Percentiles rank a stretch among this genome's conserved stretches.
Evolutionary conservation across 78 protist species (phyloP).

Genomic region (Dictyostelium firmibasis): DNA sequence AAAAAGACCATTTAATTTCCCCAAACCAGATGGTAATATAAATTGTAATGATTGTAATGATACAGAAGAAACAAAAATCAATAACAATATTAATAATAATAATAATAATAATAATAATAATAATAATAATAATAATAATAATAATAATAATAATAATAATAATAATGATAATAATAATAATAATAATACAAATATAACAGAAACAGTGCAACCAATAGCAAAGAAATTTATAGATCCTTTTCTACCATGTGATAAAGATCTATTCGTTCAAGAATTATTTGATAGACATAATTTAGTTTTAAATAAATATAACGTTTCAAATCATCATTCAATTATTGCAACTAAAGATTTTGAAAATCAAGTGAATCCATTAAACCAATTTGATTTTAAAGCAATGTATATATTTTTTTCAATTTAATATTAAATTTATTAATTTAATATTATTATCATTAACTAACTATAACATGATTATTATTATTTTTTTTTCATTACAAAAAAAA

Average conservation of each 20-base stretch:
- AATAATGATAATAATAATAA: background rate
- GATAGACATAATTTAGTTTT: slow-evolving; percentile 55
- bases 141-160: background rate
- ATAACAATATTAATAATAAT: too few relatives aligned
- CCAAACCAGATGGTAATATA: background rate
- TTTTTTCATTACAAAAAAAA: background rate
- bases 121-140: background rate
- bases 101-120: background rate
- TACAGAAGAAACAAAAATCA: slow-evolving; percentile 2
- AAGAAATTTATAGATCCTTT: slow-evolving; percentile 64
- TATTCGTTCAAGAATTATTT: slow-evolving; percentile 27
- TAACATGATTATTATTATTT: background rate
- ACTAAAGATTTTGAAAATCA: slow-evolving; percentile 50
- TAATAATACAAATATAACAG: background rate
- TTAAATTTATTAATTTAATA: background rate
- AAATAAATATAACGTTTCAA: slow-evolving; percentile 64
- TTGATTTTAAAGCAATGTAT: slow-evolving; percentile 67
- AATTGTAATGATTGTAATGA: background rate
- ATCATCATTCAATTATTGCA: slow-evolving; percentile 68
- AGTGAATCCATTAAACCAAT: slow-evolving; percentile 27
- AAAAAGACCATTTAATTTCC: slow-evolving; percentile 73
- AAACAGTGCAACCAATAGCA: background rate
- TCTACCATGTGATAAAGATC: slow-evolving; percentile 71
- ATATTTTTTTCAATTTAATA: background rate
- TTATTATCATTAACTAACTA: background rate